A percentile compares a stretch with the other conserved stretches of the same genome.
Conservation (phyloP, 1,139 yeast genomes). For the Suhomyces wounanorum region DNA sequence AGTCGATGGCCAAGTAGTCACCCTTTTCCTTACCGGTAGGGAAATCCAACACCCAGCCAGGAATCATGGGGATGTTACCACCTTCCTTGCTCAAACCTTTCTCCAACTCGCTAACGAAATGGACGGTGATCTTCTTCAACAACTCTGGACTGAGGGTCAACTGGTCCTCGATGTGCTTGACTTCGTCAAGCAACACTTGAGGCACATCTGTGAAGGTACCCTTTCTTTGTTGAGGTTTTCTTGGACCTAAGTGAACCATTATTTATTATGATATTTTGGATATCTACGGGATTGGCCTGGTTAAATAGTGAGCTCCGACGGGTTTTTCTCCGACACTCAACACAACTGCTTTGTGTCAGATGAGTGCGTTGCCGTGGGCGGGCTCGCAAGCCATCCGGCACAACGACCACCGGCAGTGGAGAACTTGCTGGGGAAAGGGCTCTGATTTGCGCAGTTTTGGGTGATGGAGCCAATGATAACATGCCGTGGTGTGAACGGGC, state of each 20-base stretch:
- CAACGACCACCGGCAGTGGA: neutral
- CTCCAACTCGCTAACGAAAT: constrained; percentile 63
- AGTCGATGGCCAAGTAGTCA: constrained; percentile 85
- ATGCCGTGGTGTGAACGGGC: neutral
- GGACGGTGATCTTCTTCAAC: constrained; percentile 66
- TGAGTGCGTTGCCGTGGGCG: neutral
- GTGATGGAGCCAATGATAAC: neutral
- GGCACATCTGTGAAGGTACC: constrained; percentile 81
- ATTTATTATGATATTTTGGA: constrained; percentile 5
- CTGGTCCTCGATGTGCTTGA: constrained; percentile 58
- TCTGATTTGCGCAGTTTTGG: neutral
- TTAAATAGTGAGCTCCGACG: constrained; percentile 1
- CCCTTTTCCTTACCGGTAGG: constrained; percentile 93
- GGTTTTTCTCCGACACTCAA: neutral
- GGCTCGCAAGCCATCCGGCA: neutral
- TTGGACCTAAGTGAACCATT: constrained; percentile 87
- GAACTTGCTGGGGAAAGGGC: neutral
- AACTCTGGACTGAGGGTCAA: constrained; percentile 64
- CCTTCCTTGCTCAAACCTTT: constrained; percentile 76
- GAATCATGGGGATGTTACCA: constrained; percentile 93
- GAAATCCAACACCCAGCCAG: constrained; percentile 92
- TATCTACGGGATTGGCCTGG: neutral
- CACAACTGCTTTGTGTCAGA: neutral
- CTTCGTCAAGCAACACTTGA: constrained; percentile 58
- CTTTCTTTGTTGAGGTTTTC: constrained; percentile 79